Base-by-base conservation (phyloP, 768 basidiomycete genomes). In the Lentinus brumalis region DNA sequence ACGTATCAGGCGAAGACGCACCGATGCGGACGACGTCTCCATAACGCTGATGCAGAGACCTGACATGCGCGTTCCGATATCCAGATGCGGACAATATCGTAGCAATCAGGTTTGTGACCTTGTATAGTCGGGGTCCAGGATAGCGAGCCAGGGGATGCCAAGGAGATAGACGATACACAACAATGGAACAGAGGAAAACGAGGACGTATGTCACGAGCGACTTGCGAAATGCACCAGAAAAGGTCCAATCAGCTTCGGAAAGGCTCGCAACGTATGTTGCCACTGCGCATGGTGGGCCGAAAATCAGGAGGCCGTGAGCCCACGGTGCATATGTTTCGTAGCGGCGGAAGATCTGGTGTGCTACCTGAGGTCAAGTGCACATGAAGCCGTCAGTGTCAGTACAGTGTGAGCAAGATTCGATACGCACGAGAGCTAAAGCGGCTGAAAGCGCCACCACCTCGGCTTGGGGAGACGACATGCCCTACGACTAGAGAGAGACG, bases 41-140 rank as follows among this genome's bases (percentile, higher is more conserved):
- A 59, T 79, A 78, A 42, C 65, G 61, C 21, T 75, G 71, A 53
- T 79, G 78, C 1, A 78, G 69, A 11, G 45, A 32, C 56, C 72
- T 67, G 31, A 21, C 12, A 15, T 26, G 26, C 6, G 8, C 21
- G 44, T 64, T 56, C 41, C 54, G 35, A 16, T 62, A 59, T 40
- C 71, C 69, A n/a, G 50, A 26, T 5, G 16, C 41, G 4, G 56
- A 30, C 7, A 53, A 32, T 8, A 44, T 62, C 8, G 55, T 57
- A 18, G 56, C 11, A 21, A 55, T 56, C 6, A 68, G 35, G 41
- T 57, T 66, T 6, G 70, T 62, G 0, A 70, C 16, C 50, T 61
- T 67, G 32, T 39, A 31, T 0, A 46, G 16, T 1, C 58, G 8
- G 5, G 69, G 69, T 7, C 70, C 70, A 1, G 70, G 70, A 50